Evolutionary conservation across 163 green algal species (phyloP).

Genomic region (Volvox carteri): DNA sequence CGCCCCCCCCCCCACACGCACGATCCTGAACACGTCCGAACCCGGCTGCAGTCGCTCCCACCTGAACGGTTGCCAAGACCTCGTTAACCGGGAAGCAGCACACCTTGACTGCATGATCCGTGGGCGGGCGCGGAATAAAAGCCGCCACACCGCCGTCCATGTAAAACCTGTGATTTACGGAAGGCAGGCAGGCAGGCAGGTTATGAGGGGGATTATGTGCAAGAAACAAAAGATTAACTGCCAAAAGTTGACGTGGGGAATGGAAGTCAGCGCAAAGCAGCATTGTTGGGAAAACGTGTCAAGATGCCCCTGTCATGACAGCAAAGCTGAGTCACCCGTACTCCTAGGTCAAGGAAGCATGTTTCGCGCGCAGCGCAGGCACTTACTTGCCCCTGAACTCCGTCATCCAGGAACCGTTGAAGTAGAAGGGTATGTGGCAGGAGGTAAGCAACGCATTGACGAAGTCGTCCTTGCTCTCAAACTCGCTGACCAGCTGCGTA

Average conservation of each 20-base stretch:
- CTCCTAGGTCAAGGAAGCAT: neutral
- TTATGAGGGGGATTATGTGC: no score
- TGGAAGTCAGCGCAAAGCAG: neutral
- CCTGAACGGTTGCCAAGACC: conserved; percentile 53
- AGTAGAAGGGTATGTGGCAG: conserved; percentile 68
- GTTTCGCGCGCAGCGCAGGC: neutral
- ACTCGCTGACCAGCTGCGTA: conserved; percentile 57
- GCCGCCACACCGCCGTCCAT: conserved; percentile 66
- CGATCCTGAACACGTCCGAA: no score
- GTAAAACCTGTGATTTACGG: conserved; percentile 52
- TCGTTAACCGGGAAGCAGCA: conserved; percentile 63
- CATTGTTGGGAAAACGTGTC: no score
- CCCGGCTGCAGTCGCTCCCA: no score
- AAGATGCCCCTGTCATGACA: neutral
- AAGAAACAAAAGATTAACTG: no score
- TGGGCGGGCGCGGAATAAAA: conserved; percentile 60
- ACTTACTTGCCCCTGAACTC: conserved; percentile 52
- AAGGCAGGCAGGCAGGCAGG: neutral
- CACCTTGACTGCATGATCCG: conserved; percentile 50
- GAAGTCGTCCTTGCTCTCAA: conserved; percentile 63
- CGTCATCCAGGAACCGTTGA: conserved; percentile 59
- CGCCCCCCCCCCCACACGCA: no score
- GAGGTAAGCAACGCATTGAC: conserved; percentile 59
- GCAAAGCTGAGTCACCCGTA: neutral
- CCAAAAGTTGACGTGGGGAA: neutral